These are phyloP conservation scores for Xylaria sp. DNA, from an alignment of 2,329 filamentous ascomycete genomes.

Conservation along the genomic window DNA sequence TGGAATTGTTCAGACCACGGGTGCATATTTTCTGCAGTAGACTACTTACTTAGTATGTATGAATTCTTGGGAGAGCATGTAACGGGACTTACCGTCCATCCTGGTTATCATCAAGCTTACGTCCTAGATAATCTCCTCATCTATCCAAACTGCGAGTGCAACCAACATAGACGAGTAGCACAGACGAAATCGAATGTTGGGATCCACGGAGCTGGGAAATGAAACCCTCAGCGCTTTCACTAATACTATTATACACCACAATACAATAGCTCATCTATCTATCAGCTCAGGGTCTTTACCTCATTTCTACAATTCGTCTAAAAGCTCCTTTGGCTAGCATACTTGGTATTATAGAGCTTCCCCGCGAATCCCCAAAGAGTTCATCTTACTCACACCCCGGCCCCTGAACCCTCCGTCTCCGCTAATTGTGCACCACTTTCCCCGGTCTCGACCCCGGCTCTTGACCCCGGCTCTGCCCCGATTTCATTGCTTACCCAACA, in stretches of 20 bases:
- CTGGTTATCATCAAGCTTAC: too few relatives aligned
- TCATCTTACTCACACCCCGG: not conserved
- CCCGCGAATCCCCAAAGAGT: conserved; percentile 18
- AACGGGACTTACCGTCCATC: too few relatives aligned
- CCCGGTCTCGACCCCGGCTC: conserved; percentile 2
- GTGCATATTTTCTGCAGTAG: too few relatives aligned
- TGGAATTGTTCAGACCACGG: too few relatives aligned
- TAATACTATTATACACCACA: not conserved
- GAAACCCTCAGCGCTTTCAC: not conserved
- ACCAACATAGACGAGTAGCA: not conserved
- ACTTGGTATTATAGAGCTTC: conserved; percentile 11
- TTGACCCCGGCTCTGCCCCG: conserved; percentile 8
- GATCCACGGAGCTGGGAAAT: not conserved
- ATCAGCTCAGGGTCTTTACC: not conserved
- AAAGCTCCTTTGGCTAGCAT: too few relatives aligned
- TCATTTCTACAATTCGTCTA: not conserved
- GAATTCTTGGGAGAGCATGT: too few relatives aligned
- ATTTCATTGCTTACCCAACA: not conserved
- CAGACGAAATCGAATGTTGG: not conserved
- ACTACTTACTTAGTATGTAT: too few relatives aligned
- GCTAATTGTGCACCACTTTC: not conserved
- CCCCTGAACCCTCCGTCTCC: not conserved
- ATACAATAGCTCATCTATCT: not conserved
- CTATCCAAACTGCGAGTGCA: too few relatives aligned
- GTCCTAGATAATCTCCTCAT: too few relatives aligned